Conservation (phyloP, 2,329 filamentous ascomycete genomes). For the Alternaria ventricosa region DNA sequence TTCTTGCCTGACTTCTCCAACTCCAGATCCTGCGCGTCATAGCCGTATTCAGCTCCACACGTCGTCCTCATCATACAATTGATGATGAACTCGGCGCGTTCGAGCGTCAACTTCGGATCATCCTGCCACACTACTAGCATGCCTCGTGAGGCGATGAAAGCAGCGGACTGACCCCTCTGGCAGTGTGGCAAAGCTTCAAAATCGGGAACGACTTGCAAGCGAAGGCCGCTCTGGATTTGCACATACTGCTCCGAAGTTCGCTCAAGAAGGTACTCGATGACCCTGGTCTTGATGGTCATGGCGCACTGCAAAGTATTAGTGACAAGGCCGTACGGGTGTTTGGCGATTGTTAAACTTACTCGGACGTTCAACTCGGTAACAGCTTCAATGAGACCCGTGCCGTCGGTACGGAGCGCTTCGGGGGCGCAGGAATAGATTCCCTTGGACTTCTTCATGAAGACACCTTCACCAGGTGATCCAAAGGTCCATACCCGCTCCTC, state of each 20-base stretch:
- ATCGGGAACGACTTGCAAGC: conserved; percentile 67
- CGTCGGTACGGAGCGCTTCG: conserved; percentile 53
- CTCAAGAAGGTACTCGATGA: conserved; percentile 65
- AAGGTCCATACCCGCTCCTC: conserved; percentile 62
- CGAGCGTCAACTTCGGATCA: conserved; percentile 72
- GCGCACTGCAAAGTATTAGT: conserved; percentile 58
- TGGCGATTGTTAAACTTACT: conserved; percentile 47
- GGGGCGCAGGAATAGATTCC: conserved; percentile 61
- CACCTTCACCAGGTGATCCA: conserved; percentile 59
- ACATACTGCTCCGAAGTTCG: conserved; percentile 57
- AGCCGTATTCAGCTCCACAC: conserved; percentile 59
- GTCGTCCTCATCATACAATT: conserved; percentile 76
- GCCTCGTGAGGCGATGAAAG: conserved; percentile 74
- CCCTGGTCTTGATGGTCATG: conserved; percentile 71
- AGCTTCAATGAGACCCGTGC: conserved; percentile 59
- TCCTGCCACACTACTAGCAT: conserved; percentile 84
- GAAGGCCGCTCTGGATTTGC: conserved; percentile 64
- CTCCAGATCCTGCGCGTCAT: conserved; percentile 48
- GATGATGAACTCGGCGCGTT: conserved; percentile 74
- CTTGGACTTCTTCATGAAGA: conserved; percentile 61
- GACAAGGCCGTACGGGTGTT: no score
- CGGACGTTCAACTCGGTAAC: conserved; percentile 60
- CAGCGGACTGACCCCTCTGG: conserved; percentile 80
- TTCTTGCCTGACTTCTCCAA: conserved; percentile 40
- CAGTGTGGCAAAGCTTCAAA: conserved; percentile 64